Evolutionary conservation across 768 basidiomycete genomes (phyloP).

Genomic region (Cystobasidiopsis lactophilus): DNA sequence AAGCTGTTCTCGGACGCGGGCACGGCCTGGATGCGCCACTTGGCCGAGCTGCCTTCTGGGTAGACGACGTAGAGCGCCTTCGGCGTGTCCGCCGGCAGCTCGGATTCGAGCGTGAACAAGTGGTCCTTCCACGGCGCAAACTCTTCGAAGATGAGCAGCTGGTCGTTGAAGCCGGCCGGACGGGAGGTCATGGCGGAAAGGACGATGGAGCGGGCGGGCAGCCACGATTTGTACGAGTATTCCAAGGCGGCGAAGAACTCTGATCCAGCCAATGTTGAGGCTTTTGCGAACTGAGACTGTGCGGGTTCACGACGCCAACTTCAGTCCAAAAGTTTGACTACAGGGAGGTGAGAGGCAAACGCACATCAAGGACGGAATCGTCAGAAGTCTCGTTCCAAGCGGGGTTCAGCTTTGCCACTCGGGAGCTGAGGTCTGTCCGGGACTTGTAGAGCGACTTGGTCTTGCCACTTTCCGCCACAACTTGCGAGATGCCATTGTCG

Average conservation of each 20-base stretch:
- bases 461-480: slow-evolving; percentile 30
- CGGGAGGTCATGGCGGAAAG: slow-evolving; percentile 37
- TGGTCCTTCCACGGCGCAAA: slow-evolving; percentile 92
- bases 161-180: slow-evolving; percentile 33
- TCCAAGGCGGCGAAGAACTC: slow-evolving; percentile 62
- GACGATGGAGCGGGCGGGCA: slow-evolving; percentile 71
- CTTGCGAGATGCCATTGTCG: slow-evolving; percentile 74
- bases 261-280: slow-evolving; percentile 57
- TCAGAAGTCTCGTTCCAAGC: slow-evolving; percentile 68
- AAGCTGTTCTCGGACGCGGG: slow-evolving; percentile 63
- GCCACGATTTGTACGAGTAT: slow-evolving; percentile 72
- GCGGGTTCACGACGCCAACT: background rate
- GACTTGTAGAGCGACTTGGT: slow-evolving; percentile 40
- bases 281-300: slow-evolving; percentile 51
- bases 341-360: slow-evolving; percentile 19
- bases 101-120: slow-evolving; percentile 61
- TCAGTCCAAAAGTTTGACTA: background rate
- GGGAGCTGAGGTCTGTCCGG: slow-evolving; percentile 60
- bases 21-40: slow-evolving; percentile 85
- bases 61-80: slow-evolving; percentile 70
- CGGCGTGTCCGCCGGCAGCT: slow-evolving; percentile 30
- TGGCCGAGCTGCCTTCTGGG: slow-evolving; percentile 45
- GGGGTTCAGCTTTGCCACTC: slow-evolving; percentile 68
- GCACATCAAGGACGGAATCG: slow-evolving; percentile 47
- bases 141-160: slow-evolving; percentile 53